Conservation (phyloP, 2,329 filamentous ascomycete species). For the Endothia cerciana region DNA sequence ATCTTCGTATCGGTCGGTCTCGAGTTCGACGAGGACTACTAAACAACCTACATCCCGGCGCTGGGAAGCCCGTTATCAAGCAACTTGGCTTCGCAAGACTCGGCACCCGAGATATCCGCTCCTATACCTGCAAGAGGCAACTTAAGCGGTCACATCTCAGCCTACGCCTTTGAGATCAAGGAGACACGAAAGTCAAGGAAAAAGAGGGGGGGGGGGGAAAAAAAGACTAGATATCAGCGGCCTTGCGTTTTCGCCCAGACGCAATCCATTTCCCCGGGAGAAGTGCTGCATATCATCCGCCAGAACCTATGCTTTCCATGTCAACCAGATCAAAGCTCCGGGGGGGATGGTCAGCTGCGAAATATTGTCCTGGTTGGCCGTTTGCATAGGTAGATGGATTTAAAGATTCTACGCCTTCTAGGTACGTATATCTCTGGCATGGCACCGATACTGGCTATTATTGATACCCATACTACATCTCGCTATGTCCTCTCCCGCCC, state of each 20-base stretch:
- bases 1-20: constrained; percentile 23
- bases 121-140: not conserved
- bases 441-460: constrained; percentile 6
- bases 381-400: not conserved
- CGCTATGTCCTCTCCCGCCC: constrained; percentile 4
- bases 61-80: not conserved
- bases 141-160: not conserved
- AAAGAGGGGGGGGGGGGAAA: no score
- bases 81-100: constrained; percentile 13
- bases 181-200: not conserved
- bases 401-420: not conserved
- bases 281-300: not conserved
- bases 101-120: constrained; percentile 9
- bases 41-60: constrained; percentile 4
- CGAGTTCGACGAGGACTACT: constrained; percentile 9
- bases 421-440: not conserved
- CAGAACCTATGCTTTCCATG: constrained; percentile 1
- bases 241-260: constrained; percentile 3
- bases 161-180: not conserved
- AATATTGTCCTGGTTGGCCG: constrained; percentile 4
- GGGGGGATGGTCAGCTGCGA: not conserved
- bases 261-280: not conserved
- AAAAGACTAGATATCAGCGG: not conserved
- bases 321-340: not conserved
- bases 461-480: not conserved